Conservation (phyloP, 2,329 filamentous ascomycete species). For the Trichoderma aggressivum region DNA sequence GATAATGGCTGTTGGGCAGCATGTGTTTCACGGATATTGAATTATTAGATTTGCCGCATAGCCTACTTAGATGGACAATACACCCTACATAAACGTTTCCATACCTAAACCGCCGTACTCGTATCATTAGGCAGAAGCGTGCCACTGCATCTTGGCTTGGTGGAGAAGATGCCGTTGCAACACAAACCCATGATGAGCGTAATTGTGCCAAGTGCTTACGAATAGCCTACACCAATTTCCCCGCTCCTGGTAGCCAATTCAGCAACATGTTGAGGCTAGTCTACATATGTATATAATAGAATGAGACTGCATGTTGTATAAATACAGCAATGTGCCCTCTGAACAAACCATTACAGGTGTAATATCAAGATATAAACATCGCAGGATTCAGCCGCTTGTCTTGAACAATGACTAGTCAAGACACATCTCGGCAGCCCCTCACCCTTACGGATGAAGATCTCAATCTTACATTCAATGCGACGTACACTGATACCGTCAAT, state of each 20-base stretch:
- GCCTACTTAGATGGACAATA: not conserved
- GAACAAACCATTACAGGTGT: rapidly evolving
- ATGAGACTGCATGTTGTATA: not conserved
- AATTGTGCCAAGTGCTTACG: not conserved
- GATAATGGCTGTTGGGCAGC: not conserved
- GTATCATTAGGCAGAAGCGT: not conserved
- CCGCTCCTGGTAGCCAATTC: not conserved
- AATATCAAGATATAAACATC: not conserved
- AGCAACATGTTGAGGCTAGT: not conserved
- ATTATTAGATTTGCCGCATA: not conserved
- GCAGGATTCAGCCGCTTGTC: not conserved
- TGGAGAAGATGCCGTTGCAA: not conserved
- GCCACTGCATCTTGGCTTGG: not conserved
- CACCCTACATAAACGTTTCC: not conserved
- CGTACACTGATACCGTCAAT: not conserved
- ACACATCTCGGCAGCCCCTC: not conserved
- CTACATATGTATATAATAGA: not conserved
- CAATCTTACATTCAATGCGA: not conserved
- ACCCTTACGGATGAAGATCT: not conserved
- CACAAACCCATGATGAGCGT: not conserved
- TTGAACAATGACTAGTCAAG: not conserved
- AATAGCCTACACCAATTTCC: not conserved
- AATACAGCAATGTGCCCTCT: not conserved
- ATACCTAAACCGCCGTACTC: not conserved
- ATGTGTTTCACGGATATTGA: not conserved